These are phyloP conservation scores for Ambrosia trifida DNA, from an alignment of 129 eudicot species.

Conservation along the genomic window DNA sequence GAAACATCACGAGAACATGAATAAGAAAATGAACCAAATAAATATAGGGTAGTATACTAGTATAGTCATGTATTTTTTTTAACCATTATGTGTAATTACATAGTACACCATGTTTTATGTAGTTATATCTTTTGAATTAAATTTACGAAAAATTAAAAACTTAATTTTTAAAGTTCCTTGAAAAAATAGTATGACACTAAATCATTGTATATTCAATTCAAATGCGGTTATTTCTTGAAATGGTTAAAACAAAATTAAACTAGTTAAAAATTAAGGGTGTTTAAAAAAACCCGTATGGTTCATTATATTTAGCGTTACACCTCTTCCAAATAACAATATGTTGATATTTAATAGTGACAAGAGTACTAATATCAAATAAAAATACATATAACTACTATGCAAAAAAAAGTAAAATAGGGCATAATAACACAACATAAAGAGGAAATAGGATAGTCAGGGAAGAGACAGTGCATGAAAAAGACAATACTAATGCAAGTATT, in stretches of 20 bases:
- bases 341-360: background rate
- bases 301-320: background rate
- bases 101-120: too few species aligned
- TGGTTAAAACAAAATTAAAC: background rate
- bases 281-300: background rate
- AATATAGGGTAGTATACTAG: too few species aligned
- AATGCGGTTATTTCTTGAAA: background rate
- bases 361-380: background rate
- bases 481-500: slow-evolving; percentile 27
- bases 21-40: too few species aligned
- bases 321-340: background rate
- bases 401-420: background rate
- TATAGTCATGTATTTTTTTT: too few species aligned
- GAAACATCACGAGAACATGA: too few species aligned
- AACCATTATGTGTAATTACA: too few species aligned
- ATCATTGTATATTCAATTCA: too few species aligned
- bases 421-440: background rate
- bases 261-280: background rate
- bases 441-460: slow-evolving; percentile 68
- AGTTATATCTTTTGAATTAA: too few species aligned
- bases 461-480: slow-evolving; percentile 87
- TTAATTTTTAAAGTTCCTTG: too few species aligned
- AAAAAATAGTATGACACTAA: too few species aligned
- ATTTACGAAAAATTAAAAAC: too few species aligned
- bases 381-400: background rate